phyloP scores from a whole-genome alignment of 2,329 filamentous ascomycete species.

The Dactylellina drechsleri region DNA sequence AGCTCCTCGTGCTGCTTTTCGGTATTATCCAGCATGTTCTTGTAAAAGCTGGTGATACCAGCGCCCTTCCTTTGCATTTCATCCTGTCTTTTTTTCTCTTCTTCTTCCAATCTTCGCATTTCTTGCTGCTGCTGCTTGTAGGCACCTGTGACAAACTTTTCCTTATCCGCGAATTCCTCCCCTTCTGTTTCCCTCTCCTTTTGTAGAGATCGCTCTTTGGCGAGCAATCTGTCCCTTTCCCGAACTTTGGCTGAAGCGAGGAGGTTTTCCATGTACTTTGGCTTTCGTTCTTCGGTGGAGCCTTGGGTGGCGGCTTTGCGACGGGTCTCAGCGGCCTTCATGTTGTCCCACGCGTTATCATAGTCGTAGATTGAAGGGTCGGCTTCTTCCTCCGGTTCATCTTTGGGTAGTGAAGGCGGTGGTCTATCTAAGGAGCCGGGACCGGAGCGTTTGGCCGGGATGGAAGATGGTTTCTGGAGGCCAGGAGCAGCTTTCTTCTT shows the following conservation, averaged over 20 bases:
- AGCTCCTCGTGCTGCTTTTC: constrained; percentile 76
- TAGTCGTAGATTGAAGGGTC: constrained; percentile 86
- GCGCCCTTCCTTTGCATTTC: constrained; percentile 72
- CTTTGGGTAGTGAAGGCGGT: constrained; percentile 68
- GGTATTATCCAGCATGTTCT: constrained; percentile 75
- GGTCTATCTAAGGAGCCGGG: constrained; percentile 63
- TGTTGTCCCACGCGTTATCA: constrained; percentile 80
- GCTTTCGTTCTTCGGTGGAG: constrained; percentile 70
- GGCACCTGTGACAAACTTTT: constrained; percentile 84
- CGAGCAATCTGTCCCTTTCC: constrained; percentile 80
- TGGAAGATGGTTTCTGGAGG: constrained; percentile 60
- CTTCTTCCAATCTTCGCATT: constrained; percentile 74
- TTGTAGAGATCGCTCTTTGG: constrained; percentile 81
- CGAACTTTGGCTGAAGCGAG: constrained; percentile 78
- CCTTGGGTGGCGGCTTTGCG: constrained; percentile 68
- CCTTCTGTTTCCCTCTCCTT: constrained; percentile 82
- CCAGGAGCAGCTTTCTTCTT: constrained; percentile 59
- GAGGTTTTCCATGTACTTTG: constrained; percentile 81
- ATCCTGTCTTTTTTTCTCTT: constrained; percentile 75
- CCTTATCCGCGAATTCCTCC: constrained; percentile 82
- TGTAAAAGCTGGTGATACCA: constrained; percentile 84
- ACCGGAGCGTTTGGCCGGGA: constrained; percentile 57
- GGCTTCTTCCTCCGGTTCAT: constrained; percentile 67
- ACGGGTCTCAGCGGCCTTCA: constrained; percentile 70
- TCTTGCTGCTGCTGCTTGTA: constrained; percentile 85